Evolutionary conservation across 805 yeast genomes (phyloP).

Genomic region (Wickerhamomyces bisporus): DNA sequence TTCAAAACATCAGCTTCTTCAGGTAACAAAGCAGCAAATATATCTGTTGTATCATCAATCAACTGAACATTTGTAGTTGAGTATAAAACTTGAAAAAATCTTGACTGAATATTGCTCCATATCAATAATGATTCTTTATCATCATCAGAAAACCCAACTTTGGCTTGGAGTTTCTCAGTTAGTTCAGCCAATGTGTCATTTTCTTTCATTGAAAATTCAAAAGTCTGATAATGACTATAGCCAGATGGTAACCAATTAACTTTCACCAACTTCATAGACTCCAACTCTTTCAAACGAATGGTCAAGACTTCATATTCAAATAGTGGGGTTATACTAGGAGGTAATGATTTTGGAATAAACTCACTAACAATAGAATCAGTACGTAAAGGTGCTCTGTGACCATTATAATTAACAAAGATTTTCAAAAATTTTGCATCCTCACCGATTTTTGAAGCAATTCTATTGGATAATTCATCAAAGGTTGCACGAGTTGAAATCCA

Average conservation of each 20-base stretch:
- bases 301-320: slow-evolving; percentile 76
- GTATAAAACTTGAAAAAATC: slow-evolving; percentile 31
- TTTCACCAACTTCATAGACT: slow-evolving; percentile 61
- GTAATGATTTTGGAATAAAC: slow-evolving; percentile 29
- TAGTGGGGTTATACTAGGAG: slow-evolving; percentile 31
- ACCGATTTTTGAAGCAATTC: slow-evolving; percentile 48
- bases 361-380: slow-evolving; percentile 28
- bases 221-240: slow-evolving; percentile 60
- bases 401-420: slow-evolving; percentile 56
- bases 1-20: slow-evolving; percentile 29
- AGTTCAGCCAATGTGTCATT: slow-evolving; percentile 51
- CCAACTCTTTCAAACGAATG: slow-evolving; percentile 71
- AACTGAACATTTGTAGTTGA: slow-evolving; percentile 33
- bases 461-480: slow-evolving; percentile 56
- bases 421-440: slow-evolving; percentile 60
- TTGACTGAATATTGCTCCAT: slow-evolving; percentile 45
- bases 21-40: slow-evolving; percentile 46
- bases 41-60: slow-evolving; percentile 30
- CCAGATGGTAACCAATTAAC: slow-evolving; percentile 72
- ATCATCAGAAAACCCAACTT: slow-evolving; percentile 45
- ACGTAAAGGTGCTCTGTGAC: slow-evolving; percentile 47
- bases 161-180: slow-evolving; percentile 49
- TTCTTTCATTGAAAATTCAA: slow-evolving; percentile 66
- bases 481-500: slow-evolving; percentile 64
- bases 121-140: slow-evolving; percentile 43